phyloP scores from a whole-genome alignment of 345 rosid genomes.

The Citrus maxima region DNA sequence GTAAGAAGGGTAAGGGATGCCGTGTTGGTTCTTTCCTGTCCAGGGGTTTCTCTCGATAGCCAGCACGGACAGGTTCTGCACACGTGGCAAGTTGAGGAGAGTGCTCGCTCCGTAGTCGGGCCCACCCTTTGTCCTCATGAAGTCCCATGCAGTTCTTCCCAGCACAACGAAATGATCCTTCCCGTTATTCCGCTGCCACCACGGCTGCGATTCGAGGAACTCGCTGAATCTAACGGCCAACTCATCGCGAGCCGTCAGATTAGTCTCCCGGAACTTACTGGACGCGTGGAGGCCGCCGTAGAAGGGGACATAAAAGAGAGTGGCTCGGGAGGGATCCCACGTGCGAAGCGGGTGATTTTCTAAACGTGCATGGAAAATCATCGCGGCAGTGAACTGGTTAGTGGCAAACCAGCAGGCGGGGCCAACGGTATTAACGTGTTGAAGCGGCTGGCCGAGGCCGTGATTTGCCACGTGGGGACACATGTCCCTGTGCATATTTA shows the following conservation, averaged over 20 bases:
- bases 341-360: slow-evolving; percentile 57
- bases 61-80: slow-evolving; percentile 53
- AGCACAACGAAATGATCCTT: slow-evolving; percentile 51
- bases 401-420: slow-evolving; percentile 46
- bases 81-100: slow-evolving; percentile 40
- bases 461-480: slow-evolving; percentile 51
- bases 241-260: slow-evolving; percentile 37
- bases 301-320: slow-evolving; percentile 52
- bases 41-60: slow-evolving; percentile 54
- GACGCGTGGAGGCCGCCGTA: slow-evolving; percentile 66
- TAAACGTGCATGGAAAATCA: slow-evolving; percentile 57
- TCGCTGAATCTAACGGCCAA: slow-evolving; percentile 36
- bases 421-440: background rate
- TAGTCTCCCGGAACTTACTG: slow-evolving; percentile 43
- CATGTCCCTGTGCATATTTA: slow-evolving; percentile 49
- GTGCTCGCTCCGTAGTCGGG: slow-evolving; percentile 50
- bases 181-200: slow-evolving; percentile 42
- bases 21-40: slow-evolving; percentile 39
- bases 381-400: slow-evolving; percentile 55
- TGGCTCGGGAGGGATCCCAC: slow-evolving; percentile 36
- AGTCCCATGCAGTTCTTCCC: slow-evolving; percentile 68
- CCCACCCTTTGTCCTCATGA: slow-evolving; percentile 36
- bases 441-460: slow-evolving; percentile 52
- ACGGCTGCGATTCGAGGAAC: slow-evolving; percentile 21
- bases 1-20: slow-evolving; percentile 61